Evolutionary conservation across 73 alveolate species (phyloP), one percentile per base, ranked within the genome.

Genomic region (Uronychia setigera): DNA sequence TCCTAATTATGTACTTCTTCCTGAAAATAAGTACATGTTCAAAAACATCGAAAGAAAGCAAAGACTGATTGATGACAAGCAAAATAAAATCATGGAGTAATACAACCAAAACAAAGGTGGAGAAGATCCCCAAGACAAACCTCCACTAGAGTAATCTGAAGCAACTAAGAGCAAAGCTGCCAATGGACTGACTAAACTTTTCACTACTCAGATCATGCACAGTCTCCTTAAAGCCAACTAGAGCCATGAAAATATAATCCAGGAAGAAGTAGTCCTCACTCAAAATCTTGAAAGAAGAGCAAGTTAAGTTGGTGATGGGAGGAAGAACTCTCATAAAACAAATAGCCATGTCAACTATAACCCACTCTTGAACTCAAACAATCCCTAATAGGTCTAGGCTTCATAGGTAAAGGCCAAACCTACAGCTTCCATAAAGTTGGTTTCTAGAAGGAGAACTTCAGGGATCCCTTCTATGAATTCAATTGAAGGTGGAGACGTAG

Each of bases 1-100:
- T 86, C 98, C 98, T 19, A 95, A 95, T 86, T 95, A 95, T 84
- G 98, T 95, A 25, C 81, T 85, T 33, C 78, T 95, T 26, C 97
- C 97, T 14, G 96, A 95, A 79, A 92, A 92, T 81, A 92, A 95
- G 84, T 95, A 92, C 77, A 91, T 95, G 90, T 95, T 89, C 82
- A 95, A 95, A 79, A 95, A 95, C 83, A 95, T 95, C n/a, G 96
- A 94, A 82, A 80, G 90, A 80, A 94, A 94, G 83, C 95, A 94
- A 85, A 88, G 90, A 80, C 84, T 94, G 77, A 92, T 94, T 14
- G 95, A 94, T 77, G 94, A 92, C 1, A 93, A 92, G 76, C 93
- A 94, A 81, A 83, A 83, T 28, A 75, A 60, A 1, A 32, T 83
- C 76, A 34, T 75, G 80, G 84, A 92, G 83, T 81, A 74, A 11